These are phyloP conservation scores for Cystobasidium slooffiae DNA, from an alignment of 1,284 basidiomycete species.

Conservation along the genomic window DNA sequence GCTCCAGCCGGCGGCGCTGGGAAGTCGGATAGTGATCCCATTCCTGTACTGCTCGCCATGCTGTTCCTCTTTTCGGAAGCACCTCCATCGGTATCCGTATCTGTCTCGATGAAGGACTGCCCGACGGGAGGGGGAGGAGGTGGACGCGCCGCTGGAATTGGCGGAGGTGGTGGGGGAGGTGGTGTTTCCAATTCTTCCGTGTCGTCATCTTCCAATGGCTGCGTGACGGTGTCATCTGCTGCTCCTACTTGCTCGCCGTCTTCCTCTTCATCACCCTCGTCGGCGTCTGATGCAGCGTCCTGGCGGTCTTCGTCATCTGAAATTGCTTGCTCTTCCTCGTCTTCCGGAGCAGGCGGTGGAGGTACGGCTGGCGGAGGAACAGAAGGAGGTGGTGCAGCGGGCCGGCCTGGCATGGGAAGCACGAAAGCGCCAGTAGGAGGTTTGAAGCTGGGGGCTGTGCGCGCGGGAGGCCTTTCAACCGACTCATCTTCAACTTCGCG, in stretches of 20 bases:
- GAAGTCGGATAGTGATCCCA: conserved; percentile 19
- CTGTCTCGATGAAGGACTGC: conserved; percentile 33
- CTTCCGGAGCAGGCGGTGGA: conserved; percentile 10
- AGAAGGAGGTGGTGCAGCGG: conserved; percentile 20
- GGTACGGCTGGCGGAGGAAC: neutral
- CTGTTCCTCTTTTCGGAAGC: conserved; percentile 32
- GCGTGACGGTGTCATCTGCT: conserved; percentile 22
- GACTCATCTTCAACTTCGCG: neutral
- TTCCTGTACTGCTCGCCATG: conserved; percentile 11
- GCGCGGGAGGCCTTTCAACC: conserved; percentile 11
- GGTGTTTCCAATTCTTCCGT: conserved; percentile 16
- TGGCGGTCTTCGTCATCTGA: conserved; percentile 8
- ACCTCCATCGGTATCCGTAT: conserved; percentile 33
- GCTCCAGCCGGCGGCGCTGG: conserved; percentile 18
- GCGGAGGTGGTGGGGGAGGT: conserved; percentile 18
- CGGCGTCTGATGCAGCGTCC: neutral
- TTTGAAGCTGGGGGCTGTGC: conserved; percentile 48
- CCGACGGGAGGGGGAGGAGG: conserved; percentile 28
- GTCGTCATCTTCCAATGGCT: conserved; percentile 21
- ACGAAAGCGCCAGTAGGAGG: conserved; percentile 48
- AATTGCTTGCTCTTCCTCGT: neutral
- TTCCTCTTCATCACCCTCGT: conserved; percentile 10
- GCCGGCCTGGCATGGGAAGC: conserved; percentile 28
- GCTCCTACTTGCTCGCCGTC: neutral
- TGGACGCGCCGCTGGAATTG: conserved; percentile 12